These are phyloP conservation scores for Penicillium sp. DNA, from an alignment of 2,329 filamentous ascomycete genomes.

Conservation along the genomic window DNA sequence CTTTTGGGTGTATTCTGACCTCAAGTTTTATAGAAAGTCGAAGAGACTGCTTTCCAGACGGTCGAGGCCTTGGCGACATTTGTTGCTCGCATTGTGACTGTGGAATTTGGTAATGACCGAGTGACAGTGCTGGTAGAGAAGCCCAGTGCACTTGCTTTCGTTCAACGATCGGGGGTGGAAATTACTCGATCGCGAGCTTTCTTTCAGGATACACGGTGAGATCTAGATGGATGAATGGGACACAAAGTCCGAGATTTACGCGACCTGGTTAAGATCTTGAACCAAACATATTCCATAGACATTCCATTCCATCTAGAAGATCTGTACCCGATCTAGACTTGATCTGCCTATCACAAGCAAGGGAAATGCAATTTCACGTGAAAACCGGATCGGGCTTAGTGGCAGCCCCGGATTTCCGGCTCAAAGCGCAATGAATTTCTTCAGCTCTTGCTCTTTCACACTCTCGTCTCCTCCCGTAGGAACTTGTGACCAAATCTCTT, in stretches of 20 bases:
- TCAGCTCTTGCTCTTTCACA: slow-evolving; percentile 8
- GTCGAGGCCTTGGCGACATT: slow-evolving; percentile 48
- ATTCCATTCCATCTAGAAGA: too few species aligned
- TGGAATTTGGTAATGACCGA: slow-evolving; percentile 42
- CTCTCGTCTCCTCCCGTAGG: slow-evolving; percentile 8
- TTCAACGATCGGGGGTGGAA: slow-evolving; percentile 46
- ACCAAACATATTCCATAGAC: too few species aligned
- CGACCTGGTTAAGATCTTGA: too few species aligned
- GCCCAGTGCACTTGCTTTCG: slow-evolving; percentile 47
- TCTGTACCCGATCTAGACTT: too few species aligned
- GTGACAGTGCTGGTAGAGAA: slow-evolving; percentile 48
- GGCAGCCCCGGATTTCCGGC: slow-evolving; percentile 20
- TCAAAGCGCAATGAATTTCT: slow-evolving; percentile 18
- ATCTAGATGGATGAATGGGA: not conserved
- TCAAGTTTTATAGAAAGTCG: slow-evolving; percentile 35
- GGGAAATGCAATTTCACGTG: slow-evolving; percentile 14
- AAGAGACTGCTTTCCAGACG: slow-evolving; percentile 46
- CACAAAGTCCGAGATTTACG: not conserved
- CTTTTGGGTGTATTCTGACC: slow-evolving; percentile 11
- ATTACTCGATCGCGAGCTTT: slow-evolving; percentile 44
- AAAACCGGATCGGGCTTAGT: slow-evolving; percentile 18
- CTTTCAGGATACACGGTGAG: slow-evolving; percentile 29
- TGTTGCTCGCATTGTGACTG: slow-evolving; percentile 43
- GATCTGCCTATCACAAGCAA: slow-evolving; percentile 4
- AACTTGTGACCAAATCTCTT: not conserved